phyloP scores from a whole-genome alignment of 2,329 filamentous ascomycete genomes.

The Furcasterigmium furcatum region DNA sequence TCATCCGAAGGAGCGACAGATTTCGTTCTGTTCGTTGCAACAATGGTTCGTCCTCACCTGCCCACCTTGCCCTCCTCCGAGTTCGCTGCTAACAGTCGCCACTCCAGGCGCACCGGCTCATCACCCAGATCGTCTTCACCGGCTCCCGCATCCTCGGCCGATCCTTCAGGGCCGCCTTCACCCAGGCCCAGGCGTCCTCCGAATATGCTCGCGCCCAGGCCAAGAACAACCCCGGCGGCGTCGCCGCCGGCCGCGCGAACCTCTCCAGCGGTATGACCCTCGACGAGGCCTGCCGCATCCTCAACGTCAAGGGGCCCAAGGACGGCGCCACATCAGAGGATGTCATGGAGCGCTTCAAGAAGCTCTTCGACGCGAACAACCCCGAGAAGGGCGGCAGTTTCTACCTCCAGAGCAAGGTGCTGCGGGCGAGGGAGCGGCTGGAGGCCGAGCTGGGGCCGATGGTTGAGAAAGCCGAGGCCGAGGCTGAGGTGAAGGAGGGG shows the following conservation, averaged over 20 bases:
- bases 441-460: conserved; percentile 79
- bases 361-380: conserved; percentile 90
- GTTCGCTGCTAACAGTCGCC: conserved; percentile 1
- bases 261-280: conserved; percentile 76
- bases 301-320: conserved; percentile 89
- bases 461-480: conserved; percentile 66
- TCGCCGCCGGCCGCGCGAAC: conserved; percentile 43
- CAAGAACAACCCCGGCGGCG: conserved; percentile 48
- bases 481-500: conserved; percentile 77
- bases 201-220: conserved; percentile 74
- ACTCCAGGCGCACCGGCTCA: conserved; percentile 40
- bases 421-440: conserved; percentile 87
- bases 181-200: conserved; percentile 85
- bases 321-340: conserved; percentile 74
- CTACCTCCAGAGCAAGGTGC: conserved; percentile 95
- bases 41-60: conserved; percentile 9
- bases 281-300: conserved; percentile 94
- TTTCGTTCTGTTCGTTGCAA: neutral
- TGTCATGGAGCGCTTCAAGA: conserved; percentile 86
- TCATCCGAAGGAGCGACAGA: neutral
- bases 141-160: conserved; percentile 89
- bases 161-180: conserved; percentile 91
- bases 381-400: conserved; percentile 96
- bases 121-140: conserved; percentile 89
- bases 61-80: neutral